Evolutionary conservation across 208 protist genomes (phyloP), one percentile per base, ranked within the genome.

Genomic region (Leishmania guyanensis): DNA sequence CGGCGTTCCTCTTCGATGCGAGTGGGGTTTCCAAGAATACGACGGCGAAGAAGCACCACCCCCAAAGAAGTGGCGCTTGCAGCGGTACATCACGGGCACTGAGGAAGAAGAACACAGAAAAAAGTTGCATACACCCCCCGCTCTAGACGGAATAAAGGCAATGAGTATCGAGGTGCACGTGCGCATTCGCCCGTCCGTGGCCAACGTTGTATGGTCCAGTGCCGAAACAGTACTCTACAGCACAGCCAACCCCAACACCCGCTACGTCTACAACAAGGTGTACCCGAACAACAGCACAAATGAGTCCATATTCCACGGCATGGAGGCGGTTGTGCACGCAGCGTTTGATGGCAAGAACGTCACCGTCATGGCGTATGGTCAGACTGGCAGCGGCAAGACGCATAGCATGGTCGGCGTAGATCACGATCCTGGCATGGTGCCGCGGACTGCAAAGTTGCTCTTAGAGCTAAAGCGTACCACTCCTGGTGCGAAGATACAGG

Each of bases 371-470:
- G 92, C 94, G 6, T 98, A 98, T 81, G 96, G 96, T 0, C 95
- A 98, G 86, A 98, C 95, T 0, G 95, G 97, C 26, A 98, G 95
- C 76, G 98, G 98, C 72, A 98, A 98, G 85, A 97, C 95, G 50
- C 89, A 98, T 83, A 96, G 92, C 74, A 98, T 98, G 95, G 90
- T 93, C 68, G 93, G 91, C 20, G 77, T 92, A 36, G 79, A 87
- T 29, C 81, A 90, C 5, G 90, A 88, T 53, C 74, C 84, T n/a
- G 83, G 84, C 17, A 89, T 92, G 56, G 85, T 89, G 53, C 81
- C 89, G 10, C 83, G 86, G 26, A 81, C 93, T 0, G 95, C 93
- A 29, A 84, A 87, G 65, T 81, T 96, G 48, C 78, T 96, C 70
- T 77, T 98, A 43, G 88, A 97, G 58, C 84, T 94, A 16, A 82